These are phyloP conservation scores for Scheffersomyces stipitis DNA, from an alignment of 805 yeast species.

Conservation along the genomic window DNA sequence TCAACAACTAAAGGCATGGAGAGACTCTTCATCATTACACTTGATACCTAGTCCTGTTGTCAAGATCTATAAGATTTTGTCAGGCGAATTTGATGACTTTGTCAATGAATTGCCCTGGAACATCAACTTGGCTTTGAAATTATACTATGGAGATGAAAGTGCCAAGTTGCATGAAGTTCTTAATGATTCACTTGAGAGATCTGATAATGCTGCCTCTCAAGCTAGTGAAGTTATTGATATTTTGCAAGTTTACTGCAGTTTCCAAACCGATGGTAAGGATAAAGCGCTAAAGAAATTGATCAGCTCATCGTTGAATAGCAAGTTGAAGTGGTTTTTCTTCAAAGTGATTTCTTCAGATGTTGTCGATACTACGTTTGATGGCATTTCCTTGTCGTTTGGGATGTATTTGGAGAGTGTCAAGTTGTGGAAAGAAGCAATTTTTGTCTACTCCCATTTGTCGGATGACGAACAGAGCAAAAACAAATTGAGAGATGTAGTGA, in stretches of 20 bases:
- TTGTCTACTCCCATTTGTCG: conserved; percentile 56
- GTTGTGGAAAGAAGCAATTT: conserved; percentile 59
- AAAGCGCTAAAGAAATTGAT: conserved; percentile 8
- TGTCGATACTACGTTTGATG: conserved; percentile 19
- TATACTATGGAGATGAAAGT: conserved; percentile 59
- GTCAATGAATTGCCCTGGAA: conserved; percentile 62
- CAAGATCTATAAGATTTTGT: conserved; percentile 62
- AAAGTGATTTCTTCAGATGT: conserved; percentile 35
- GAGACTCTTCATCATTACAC: conserved; percentile 34
- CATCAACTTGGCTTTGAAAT: conserved; percentile 52
- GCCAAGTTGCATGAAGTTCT: conserved; percentile 12
- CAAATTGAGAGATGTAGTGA: conserved; percentile 38
- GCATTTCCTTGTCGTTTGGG: conserved; percentile 42
- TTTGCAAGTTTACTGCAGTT: conserved; percentile 16
- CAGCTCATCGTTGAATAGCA: conserved; percentile 27
- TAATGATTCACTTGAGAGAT: conserved; percentile 1
- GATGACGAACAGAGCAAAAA: conserved; percentile 46
- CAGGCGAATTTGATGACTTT: conserved; percentile 48
- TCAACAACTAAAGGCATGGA: conserved; percentile 70
- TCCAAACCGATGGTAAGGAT: conserved; percentile 3
- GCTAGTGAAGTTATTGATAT: conserved; percentile 17
- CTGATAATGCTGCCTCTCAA: too few relatives aligned
- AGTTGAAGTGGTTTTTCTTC: conserved; percentile 53
- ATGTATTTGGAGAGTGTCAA: conserved; percentile 46
- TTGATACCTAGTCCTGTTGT: conserved; percentile 54